Evolutionary conservation across 805 yeast species (phyloP).

Genomic region (Zygosaccharomyces bisporus): DNA sequence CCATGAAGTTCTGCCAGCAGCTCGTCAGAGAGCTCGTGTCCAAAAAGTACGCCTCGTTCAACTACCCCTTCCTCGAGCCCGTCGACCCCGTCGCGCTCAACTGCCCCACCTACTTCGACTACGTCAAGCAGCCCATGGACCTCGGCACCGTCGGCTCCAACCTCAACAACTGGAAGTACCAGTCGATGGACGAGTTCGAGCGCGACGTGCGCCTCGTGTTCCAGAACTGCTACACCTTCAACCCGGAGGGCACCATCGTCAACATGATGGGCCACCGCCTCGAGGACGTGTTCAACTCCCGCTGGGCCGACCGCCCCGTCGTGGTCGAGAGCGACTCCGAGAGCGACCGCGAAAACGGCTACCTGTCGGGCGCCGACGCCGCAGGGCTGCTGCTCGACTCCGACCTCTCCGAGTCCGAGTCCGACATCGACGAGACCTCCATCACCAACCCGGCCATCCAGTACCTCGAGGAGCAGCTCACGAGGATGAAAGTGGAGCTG

Average conservation of each 20-base stretch:
- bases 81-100: constrained; percentile 94
- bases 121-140: constrained; percentile 93
- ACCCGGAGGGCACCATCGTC: constrained; percentile 96
- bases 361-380: constrained; percentile 37
- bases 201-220: constrained; percentile 78
- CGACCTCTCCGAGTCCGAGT: constrained; percentile 49
- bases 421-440: constrained; percentile 56
- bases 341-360: constrained; percentile 41
- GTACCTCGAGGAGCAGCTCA: constrained; percentile 80
- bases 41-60: constrained; percentile 78
- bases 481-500: constrained; percentile 79
- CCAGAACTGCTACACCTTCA: constrained; percentile 83
- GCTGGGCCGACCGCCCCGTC: constrained; percentile 83
- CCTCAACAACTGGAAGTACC: constrained; percentile 81
- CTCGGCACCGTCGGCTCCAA: constrained; percentile 78
- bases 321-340: constrained; percentile 53
- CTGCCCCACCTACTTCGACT: constrained; percentile 83
- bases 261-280: constrained; percentile 91
- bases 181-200: constrained; percentile 83
- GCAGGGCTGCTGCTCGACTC: constrained; percentile 25
- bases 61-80: constrained; percentile 88
- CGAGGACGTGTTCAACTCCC: constrained; percentile 79
- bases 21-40: constrained; percentile 76
- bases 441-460: constrained; percentile 87
- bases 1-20: constrained; percentile 78